Evolutionary conservation across 2,329 filamentous ascomycete genomes (phyloP).

Genomic region (Cladosporium colombiae): DNA sequence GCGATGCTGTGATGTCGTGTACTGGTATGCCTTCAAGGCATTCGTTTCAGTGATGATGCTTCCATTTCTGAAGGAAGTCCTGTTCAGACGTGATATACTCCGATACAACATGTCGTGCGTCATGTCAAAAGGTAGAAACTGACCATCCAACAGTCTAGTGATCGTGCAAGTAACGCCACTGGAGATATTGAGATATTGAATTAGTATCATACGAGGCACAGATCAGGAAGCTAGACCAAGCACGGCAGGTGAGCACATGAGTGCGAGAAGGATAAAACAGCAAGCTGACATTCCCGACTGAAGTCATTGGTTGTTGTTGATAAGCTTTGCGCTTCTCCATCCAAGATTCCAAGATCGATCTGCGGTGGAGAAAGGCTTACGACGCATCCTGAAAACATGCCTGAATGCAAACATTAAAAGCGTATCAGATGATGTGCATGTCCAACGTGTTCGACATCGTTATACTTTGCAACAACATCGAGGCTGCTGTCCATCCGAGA

Average conservation of each 20-base stretch:
- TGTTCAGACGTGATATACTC: background rate
- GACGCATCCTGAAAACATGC: background rate
- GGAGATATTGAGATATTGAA: background rate
- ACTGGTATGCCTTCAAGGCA: background rate
- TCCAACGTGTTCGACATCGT: no score
- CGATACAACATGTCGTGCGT: background rate
- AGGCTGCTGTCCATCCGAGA: background rate
- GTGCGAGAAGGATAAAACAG: background rate
- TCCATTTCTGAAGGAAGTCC: background rate
- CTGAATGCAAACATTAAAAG: no score
- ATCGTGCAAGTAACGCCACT: background rate
- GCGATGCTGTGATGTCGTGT: background rate
- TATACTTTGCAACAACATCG: background rate
- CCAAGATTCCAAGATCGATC: background rate
- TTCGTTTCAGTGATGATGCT: no score
- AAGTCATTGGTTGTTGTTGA: background rate
- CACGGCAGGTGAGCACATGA: background rate
- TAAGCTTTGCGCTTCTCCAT: background rate
- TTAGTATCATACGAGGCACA: background rate
- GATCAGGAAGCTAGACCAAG: background rate
- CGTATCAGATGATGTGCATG: no score
- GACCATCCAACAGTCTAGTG: background rate
- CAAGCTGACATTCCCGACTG: background rate
- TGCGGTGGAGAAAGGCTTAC: background rate
- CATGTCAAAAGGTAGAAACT: background rate